A percentile compares a stretch with the other conserved stretches of the same genome.
Conservation (phyloP, 2,329 filamentous ascomycete genomes). For the Xylaria sp. region DNA sequence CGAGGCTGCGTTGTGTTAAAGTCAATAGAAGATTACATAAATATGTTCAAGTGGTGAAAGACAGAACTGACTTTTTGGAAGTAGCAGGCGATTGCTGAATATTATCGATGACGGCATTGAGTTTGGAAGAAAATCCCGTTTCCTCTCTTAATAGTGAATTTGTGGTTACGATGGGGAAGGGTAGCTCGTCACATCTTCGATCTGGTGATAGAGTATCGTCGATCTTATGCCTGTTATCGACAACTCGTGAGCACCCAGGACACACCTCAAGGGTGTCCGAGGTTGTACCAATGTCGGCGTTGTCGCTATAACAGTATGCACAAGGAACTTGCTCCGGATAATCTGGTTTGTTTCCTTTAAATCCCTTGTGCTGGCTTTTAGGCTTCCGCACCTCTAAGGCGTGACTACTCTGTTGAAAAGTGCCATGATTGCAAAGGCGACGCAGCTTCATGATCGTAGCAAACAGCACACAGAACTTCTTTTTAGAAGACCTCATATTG, state of each 20-base stretch:
- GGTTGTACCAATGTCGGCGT: neutral
- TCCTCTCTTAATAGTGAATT: neutral
- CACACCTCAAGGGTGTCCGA: neutral
- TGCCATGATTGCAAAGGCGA: constrained; percentile 21
- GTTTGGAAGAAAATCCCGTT: constrained; percentile 12
- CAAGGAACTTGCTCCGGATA: neutral
- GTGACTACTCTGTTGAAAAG: neutral
- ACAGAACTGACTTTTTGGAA: constrained; percentile 18
- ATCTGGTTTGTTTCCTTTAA: neutral
- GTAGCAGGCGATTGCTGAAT: neutral
- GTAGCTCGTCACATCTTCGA: too few relatives aligned
- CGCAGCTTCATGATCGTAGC: constrained; percentile 17
- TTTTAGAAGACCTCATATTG: constrained; percentile 17
- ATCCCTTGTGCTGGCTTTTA: neutral
- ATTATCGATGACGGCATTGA: constrained; percentile 15
- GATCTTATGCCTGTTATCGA: neutral
- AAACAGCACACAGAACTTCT: constrained; percentile 12
- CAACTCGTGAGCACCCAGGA: constrained; percentile 2
- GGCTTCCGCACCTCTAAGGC: neutral
- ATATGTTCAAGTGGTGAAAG: too few relatives aligned
- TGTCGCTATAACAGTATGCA: constrained; percentile 7
- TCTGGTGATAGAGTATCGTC: too few relatives aligned
- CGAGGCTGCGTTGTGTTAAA: constrained; percentile 1
- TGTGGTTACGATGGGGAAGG: too few relatives aligned
- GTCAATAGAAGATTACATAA: too few relatives aligned